phyloP scores from a whole-genome alignment of 306 rosid genomes.

The Canavalia gladiata region DNA sequence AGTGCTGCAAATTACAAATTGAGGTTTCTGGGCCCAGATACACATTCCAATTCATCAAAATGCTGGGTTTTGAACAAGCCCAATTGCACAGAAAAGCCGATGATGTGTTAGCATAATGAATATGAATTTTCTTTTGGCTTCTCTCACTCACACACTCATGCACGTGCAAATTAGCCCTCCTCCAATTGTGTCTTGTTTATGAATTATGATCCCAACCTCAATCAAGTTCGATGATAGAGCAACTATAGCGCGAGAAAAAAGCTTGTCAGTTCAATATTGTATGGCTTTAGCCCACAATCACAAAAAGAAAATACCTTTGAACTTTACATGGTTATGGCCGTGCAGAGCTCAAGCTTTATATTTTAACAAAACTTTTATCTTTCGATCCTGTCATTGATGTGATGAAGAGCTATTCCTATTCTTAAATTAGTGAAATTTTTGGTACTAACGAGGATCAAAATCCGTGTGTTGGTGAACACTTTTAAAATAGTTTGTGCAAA shows the following conservation, averaged over 20 bases:
- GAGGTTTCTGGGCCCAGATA: slow-evolving; percentile 44
- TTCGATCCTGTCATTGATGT: neutral
- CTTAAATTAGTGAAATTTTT: neutral
- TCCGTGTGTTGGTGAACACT: neutral
- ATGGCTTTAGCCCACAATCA: neutral
- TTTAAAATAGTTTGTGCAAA: slow-evolving; percentile 31
- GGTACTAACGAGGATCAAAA: slow-evolving; percentile 13
- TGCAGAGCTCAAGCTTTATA: neutral
- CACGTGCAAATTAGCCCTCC: slow-evolving; percentile 7
- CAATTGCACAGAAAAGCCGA: neutral
- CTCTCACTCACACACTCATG: neutral
- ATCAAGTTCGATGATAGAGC: neutral
- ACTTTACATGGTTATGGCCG: neutral
- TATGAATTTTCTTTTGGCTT: neutral
- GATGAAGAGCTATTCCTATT: neutral
- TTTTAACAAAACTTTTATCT: neutral
- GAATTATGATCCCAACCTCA: slow-evolving; percentile 4
- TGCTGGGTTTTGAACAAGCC: slow-evolving; percentile 24
- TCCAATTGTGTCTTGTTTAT: slow-evolving; percentile 36
- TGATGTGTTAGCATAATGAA: neutral
- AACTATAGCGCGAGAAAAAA: neutral
- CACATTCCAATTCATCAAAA: slow-evolving; percentile 14
- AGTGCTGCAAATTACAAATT: slow-evolving; percentile 43
- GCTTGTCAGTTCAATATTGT: slow-evolving; percentile 24
- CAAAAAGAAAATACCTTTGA: neutral